A percentile compares a stretch with the other conserved stretches of the same genome.
Evolutionary conservation across 352 stramenopile genomes (phyloP).

Genomic region (Pythium apleroticum): DNA sequence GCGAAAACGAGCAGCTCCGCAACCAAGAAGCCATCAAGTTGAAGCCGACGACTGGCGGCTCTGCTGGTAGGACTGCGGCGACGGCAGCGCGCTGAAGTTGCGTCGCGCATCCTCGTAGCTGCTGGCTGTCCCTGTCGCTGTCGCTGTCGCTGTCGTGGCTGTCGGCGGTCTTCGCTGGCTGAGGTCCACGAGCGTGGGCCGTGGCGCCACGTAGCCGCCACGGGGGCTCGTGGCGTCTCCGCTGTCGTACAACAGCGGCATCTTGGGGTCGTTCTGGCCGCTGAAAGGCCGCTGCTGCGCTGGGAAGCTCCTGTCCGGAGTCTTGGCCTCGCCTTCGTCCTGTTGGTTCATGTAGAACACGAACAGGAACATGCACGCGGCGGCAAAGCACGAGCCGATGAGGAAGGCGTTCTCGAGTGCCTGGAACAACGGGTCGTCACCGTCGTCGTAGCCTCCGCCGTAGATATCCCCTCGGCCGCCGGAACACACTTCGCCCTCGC

Average conservation of each 20-base stretch:
- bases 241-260: constrained; percentile 50
- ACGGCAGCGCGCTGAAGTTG: constrained; percentile 51
- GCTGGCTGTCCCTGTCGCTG: not conserved
- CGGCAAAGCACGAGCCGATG: constrained; percentile 66
- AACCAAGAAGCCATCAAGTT: not conserved
- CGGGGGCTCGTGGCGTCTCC: constrained; percentile 21
- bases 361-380: constrained; percentile 76
- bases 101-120: constrained; percentile 56
- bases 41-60: not conserved
- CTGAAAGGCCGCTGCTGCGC: constrained; percentile 9
- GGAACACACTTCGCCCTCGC: constrained; percentile 73
- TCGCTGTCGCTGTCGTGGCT: not conserved
- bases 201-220: constrained; percentile 13
- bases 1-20: not conserved
- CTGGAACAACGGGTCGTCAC: constrained; percentile 40
- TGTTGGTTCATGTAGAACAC: constrained; percentile 84
- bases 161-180: constrained; percentile 15
- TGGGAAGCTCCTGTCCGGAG: not conserved
- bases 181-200: constrained; percentile 21
- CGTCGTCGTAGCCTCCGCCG: constrained; percentile 41
- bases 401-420: constrained; percentile 70
- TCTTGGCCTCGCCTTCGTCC: constrained; percentile 36
- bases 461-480: constrained; percentile 70
- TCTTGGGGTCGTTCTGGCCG: constrained; percentile 58
- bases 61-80: constrained; percentile 23